Conservation (phyloP, 192 early-diverging fungal species). For the Coemansia biformis region DNA sequence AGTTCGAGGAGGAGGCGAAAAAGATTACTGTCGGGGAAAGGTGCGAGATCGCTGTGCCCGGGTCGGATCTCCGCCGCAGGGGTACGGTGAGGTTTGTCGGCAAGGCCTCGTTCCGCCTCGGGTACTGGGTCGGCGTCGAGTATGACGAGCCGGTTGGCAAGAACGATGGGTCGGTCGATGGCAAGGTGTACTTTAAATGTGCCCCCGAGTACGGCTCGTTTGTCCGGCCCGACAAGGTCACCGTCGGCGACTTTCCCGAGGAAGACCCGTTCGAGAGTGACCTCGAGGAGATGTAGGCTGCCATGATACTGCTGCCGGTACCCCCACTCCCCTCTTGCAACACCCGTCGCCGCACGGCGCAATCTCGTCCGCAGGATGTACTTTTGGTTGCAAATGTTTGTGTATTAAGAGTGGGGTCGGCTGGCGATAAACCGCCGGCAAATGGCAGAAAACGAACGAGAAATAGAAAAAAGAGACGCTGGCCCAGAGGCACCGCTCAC, state of each 20-base stretch:
- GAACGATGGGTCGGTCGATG: slow-evolving; percentile 82
- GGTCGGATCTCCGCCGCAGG: slow-evolving; percentile 37
- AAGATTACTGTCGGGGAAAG: slow-evolving; percentile 70
- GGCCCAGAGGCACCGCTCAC: too few relatives aligned
- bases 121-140: slow-evolving; percentile 90
- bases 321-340: too few relatives aligned
- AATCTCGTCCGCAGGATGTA: too few relatives aligned
- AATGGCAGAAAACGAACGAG: too few relatives aligned
- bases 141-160: slow-evolving; percentile 97
- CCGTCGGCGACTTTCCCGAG: slow-evolving; percentile 89
- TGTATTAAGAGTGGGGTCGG: too few relatives aligned
- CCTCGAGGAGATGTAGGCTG: slow-evolving; percentile 56
- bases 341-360: too few relatives aligned
- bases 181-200: slow-evolving; percentile 72
- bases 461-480: too few relatives aligned
- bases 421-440: too few relatives aligned
- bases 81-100: slow-evolving; percentile 75
- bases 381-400: too few relatives aligned
- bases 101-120: slow-evolving; percentile 70
- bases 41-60: slow-evolving; percentile 72
- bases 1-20: slow-evolving; percentile 59
- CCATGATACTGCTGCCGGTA: too few relatives aligned
- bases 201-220: slow-evolving; percentile 75
- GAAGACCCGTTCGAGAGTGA: slow-evolving; percentile 73
- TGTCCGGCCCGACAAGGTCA: slow-evolving; percentile 85